These are phyloP conservation scores for Arthrinium phaeospermum DNA, from an alignment of 2,329 filamentous ascomycete genomes.

Conservation along the genomic window DNA sequence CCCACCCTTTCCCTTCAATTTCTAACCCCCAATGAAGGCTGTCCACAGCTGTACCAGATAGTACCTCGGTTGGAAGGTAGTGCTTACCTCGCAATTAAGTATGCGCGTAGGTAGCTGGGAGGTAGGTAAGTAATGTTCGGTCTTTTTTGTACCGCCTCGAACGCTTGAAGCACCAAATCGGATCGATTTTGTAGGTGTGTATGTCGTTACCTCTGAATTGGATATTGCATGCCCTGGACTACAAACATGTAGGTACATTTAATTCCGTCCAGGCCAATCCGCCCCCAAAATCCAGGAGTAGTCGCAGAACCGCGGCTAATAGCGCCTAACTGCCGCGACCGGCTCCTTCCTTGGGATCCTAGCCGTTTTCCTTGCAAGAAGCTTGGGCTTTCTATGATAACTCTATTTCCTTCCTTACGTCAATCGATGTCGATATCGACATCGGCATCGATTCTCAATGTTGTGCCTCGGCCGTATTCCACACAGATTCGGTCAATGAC, in stretches of 20 bases:
- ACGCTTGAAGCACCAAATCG: background rate
- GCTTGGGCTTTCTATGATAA: background rate
- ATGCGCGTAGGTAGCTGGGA: background rate
- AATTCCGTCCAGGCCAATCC: background rate
- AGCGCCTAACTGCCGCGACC: constrained; percentile 9
- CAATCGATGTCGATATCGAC: background rate
- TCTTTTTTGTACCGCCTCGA: background rate
- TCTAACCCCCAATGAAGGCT: constrained; percentile 8
- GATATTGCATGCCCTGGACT: no score
- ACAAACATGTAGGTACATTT: no score
- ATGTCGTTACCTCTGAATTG: background rate
- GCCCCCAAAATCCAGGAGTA: background rate
- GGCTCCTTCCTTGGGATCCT: constrained; percentile 3
- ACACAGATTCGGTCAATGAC: background rate
- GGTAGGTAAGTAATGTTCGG: background rate
- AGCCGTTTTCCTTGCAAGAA: background rate
- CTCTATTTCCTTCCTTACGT: background rate
- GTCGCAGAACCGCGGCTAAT: constrained; percentile 6
- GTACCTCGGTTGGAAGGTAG: background rate
- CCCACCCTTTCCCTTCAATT: background rate
- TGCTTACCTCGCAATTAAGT: no score
- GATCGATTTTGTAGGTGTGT: background rate
- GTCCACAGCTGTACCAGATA: background rate
- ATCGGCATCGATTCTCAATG: background rate
- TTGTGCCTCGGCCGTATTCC: background rate